A percentile compares a stretch with the other conserved stretches of the same genome.
These are phyloP conservation scores for Syzygium malaccense DNA, from an alignment of 441 rosid species.

Conservation along the genomic window DNA sequence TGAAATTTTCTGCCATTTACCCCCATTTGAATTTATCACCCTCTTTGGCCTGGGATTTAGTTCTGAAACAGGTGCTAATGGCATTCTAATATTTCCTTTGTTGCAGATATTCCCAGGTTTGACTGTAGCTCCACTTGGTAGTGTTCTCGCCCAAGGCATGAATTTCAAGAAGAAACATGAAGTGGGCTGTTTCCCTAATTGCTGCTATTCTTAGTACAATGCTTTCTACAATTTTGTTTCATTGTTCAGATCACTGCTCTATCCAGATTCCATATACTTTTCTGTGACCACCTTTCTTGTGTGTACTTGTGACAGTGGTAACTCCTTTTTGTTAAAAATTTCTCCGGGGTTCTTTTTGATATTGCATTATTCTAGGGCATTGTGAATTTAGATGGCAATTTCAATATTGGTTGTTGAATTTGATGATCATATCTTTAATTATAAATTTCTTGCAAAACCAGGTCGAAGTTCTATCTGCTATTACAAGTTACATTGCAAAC, in stretches of 20 bases:
- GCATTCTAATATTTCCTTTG: background rate
- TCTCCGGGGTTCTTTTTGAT: background rate
- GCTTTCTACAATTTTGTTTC: background rate
- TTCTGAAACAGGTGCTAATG: background rate
- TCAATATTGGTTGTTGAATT: background rate
- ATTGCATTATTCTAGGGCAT: background rate
- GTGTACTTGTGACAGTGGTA: background rate
- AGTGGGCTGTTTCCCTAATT: constrained; percentile 25
- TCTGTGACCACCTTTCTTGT: background rate
- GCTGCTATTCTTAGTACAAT: background rate
- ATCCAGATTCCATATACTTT: background rate
- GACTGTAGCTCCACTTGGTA: constrained; percentile 33
- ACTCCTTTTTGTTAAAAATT: background rate
- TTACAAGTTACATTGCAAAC: constrained; percentile 50
- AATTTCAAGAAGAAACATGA: constrained; percentile 85
- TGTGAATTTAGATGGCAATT: background rate
- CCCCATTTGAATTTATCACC: background rate
- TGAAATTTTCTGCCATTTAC: background rate
- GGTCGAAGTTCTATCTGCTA: constrained; percentile 86
- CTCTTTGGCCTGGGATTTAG: background rate
- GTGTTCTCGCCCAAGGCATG: constrained; percentile 86
- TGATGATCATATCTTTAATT: background rate
- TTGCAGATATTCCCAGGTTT: constrained; percentile 48
- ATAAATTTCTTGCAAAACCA: constrained; percentile 21
- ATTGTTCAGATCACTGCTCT: background rate